Base-by-base conservation (phyloP, 345 rosid genomes). In the Gynandropsis gynandra region DNA sequence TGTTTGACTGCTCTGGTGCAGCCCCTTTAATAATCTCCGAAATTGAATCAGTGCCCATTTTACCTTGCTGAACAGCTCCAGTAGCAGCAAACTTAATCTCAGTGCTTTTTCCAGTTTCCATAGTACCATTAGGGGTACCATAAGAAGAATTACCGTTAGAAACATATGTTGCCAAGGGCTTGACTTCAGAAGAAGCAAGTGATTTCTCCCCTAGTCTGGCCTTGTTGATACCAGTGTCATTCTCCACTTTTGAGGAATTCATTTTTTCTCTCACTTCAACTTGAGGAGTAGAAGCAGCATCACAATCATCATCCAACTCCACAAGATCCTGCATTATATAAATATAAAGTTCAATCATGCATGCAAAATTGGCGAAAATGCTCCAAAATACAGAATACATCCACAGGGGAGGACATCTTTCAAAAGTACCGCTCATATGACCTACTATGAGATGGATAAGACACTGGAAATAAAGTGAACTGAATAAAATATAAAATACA, bases 271-370 rank as follows among this genome's bases (percentile, higher is more conserved):
- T 65, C 55, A 56, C 68, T 40, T 60, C 71, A 59, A 21, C 55
- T 32, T 43, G 45, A 56, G 72, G 45, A 56, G 70, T 46, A 67
- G 76, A 51, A 21, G 53, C 51, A 16, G 33, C 53, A 53, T 62
- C 73, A 59, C 44, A 70, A 33, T 81, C 90, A 58, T 80, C 87
- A 56, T 85, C 98, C 78, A 78, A 58, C 36, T 82, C 92, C 65
- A 86, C 42, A 59, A 58, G 69, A 66, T 87, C 97, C 98, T 92
- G 68, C 51, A 57, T 58, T 54, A 37, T 55, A 40, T 21, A 41
- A 36, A 2, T 2, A 24, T 24, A 24, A 24, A 24, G 29, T 24
- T 24, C 5, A 5, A 24, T 24, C 29, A 2, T 5, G 29, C 5
- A 24, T 24, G 29, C 5, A 24, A 24, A 24, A 24, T 24, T 24